phyloP scores from a whole-genome alignment of 2,329 filamentous ascomycete genomes.

The Fusarium fracticaudum region DNA sequence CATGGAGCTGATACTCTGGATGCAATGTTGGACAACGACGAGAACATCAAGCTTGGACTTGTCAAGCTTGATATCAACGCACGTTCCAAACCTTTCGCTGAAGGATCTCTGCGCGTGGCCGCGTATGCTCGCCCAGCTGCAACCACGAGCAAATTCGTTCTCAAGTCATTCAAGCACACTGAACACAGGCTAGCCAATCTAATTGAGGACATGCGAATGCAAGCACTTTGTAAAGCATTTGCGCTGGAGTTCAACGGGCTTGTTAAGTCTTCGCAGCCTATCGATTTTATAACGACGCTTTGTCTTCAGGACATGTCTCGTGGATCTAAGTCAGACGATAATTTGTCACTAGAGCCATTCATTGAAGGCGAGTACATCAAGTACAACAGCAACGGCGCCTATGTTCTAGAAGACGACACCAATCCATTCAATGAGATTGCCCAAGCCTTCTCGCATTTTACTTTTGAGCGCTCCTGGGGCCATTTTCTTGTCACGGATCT shows the following conservation, averaged over 20 bases:
- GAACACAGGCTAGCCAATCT: slow-evolving; percentile 42
- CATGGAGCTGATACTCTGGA: slow-evolving; percentile 44
- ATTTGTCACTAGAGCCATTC: slow-evolving; percentile 49
- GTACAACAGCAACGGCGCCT: slow-evolving; percentile 50
- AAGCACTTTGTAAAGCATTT: slow-evolving; percentile 53
- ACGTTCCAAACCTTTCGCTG: slow-evolving; percentile 39
- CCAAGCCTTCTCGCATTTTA: slow-evolving; percentile 55
- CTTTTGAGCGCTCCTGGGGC: slow-evolving; percentile 52
- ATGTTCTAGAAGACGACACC: slow-evolving; percentile 41
- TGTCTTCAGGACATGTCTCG: slow-evolving; percentile 41
- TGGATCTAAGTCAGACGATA: slow-evolving; percentile 8
- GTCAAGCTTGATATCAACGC: slow-evolving; percentile 46
- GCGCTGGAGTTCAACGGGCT: slow-evolving; percentile 53
- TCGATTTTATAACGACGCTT: slow-evolving; percentile 47
- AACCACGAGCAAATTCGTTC: slow-evolving; percentile 43
- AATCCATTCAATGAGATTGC: slow-evolving; percentile 43
- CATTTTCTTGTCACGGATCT: slow-evolving; percentile 49
- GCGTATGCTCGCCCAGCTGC: slow-evolving; percentile 40
- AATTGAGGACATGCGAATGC: slow-evolving; percentile 51
- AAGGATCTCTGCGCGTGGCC: slow-evolving; percentile 48
- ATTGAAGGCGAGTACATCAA: slow-evolving; percentile 50
- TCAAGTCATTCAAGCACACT: slow-evolving; percentile 46
- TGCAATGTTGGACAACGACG: slow-evolving; percentile 49
- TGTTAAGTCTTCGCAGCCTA: slow-evolving; percentile 28
- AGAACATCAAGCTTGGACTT: slow-evolving; percentile 47